A percentile compares a stretch with the other conserved stretches of the same genome.
phyloP scores from a whole-genome alignment of 1,139 yeast genomes.

The Neolecta irregularis region DNA sequence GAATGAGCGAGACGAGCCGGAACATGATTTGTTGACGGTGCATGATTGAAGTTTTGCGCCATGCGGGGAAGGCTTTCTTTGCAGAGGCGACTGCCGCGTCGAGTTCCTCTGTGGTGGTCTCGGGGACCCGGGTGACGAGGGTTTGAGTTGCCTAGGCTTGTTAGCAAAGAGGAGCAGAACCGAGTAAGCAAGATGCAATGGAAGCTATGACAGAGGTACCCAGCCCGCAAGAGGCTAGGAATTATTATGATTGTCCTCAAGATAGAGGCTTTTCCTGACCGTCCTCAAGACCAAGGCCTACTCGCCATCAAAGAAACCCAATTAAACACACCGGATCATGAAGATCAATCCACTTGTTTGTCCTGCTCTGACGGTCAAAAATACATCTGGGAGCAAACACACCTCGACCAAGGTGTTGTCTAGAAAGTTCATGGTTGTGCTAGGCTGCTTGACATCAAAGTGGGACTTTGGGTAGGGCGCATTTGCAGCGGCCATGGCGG shows the following conservation, averaged over 20 bases:
- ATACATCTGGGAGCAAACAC: too few species aligned
- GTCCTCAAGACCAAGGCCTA: background rate
- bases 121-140: slow-evolving; percentile 57
- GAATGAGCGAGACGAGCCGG: slow-evolving; percentile 51
- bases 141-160: slow-evolving; percentile 40
- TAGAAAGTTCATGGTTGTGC: slow-evolving; percentile 41
- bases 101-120: slow-evolving; percentile 51
- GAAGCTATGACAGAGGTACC: too few species aligned
- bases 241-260: too few species aligned
- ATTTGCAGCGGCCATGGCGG: too few species aligned
- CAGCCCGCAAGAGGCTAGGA: too few species aligned
- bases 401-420: slow-evolving; percentile 47
- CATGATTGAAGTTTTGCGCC: slow-evolving; percentile 46
- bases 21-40: slow-evolving; percentile 65
- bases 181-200: background rate
- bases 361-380: too few species aligned
- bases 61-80: slow-evolving; percentile 41
- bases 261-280: too few species aligned
- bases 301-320: background rate
- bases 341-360: slow-evolving; percentile 52
- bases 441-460: slow-evolving; percentile 30
- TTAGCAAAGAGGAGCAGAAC: background rate
- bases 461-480: too few species aligned
- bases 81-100: slow-evolving; percentile 55
- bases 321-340: slow-evolving; percentile 45